phyloP scores from a whole-genome alignment of 768 basidiomycete species.

The Lentinula edodes region DNA sequence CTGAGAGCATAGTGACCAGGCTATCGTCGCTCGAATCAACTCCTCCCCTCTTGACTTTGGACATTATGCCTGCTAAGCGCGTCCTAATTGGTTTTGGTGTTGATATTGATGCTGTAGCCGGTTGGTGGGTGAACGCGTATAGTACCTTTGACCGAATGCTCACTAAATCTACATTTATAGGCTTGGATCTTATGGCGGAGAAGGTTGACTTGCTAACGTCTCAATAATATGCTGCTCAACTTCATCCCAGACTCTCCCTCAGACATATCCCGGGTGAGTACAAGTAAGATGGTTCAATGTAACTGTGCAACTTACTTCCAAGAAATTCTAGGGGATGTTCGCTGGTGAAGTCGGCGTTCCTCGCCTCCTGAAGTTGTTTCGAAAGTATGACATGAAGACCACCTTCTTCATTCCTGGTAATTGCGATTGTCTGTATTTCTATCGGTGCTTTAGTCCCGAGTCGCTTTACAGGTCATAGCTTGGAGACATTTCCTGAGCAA shows the following conservation, averaged over 20 bases:
- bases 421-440: not conserved
- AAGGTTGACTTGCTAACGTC: slow-evolving; percentile 16
- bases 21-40: not conserved
- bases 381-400: slow-evolving; percentile 60
- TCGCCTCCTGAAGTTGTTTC: slow-evolving; percentile 65
- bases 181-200: slow-evolving; percentile 74
- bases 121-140: slow-evolving; percentile 31
- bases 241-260: slow-evolving; percentile 43
- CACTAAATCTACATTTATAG: slow-evolving; percentile 22
- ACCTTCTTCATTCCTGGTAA: slow-evolving; percentile 75
- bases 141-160: not conserved
- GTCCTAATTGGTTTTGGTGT: slow-evolving; percentile 60
- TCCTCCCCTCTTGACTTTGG: not conserved
- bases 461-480: slow-evolving; percentile 47
- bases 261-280: slow-evolving; percentile 58
- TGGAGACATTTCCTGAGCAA: slow-evolving; percentile 70
- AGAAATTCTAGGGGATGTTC: slow-evolving; percentile 47
- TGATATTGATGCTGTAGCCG: slow-evolving; percentile 74
- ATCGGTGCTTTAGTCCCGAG: not conserved
- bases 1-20: too few species aligned
- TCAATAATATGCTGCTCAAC: not conserved
- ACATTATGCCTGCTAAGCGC: slow-evolving; percentile 23
- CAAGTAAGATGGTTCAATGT: not conserved
- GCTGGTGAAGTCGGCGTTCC: slow-evolving; percentile 72
- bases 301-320: slow-evolving; percentile 3